phyloP scores from a whole-genome alignment of 306 rosid genomes.

The Ziziphus jujuba region DNA sequence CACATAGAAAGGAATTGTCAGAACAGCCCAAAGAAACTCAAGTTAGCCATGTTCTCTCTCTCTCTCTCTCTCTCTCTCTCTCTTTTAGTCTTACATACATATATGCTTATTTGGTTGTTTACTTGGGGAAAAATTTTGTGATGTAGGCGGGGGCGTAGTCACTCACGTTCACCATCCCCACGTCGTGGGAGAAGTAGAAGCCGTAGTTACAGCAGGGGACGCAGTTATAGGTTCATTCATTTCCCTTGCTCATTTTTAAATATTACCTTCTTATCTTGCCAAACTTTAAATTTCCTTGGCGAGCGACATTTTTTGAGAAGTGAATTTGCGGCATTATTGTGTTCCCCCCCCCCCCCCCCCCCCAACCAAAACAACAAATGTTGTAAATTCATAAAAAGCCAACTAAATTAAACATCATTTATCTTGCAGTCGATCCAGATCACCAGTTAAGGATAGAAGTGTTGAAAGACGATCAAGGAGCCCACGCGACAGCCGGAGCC shows the following conservation, averaged over 20 bases:
- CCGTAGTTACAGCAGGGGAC: conserved; percentile 60
- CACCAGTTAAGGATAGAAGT: conserved; percentile 46
- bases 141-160: conserved; percentile 36
- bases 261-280: background rate
- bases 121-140: background rate
- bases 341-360: too few relatives aligned
- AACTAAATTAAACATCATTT: background rate
- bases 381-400: background rate
- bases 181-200: conserved; percentile 53
- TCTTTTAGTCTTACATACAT: too few relatives aligned
- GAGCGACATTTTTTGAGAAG: background rate
- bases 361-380: too few relatives aligned
- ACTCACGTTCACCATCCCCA: conserved; percentile 46
- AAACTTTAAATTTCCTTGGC: too few relatives aligned
- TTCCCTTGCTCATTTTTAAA: too few relatives aligned
- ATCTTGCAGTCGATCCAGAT: conserved; percentile 41
- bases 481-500: conserved; percentile 47
- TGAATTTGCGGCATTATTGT: background rate
- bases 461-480: conserved; percentile 51
- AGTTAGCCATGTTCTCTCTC: too few relatives aligned
- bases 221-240: conserved; percentile 43
- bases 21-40: conserved; percentile 49
- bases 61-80: background rate
- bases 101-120: background rate
- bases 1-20: conserved; percentile 56